Evolutionary conservation across 2,329 filamentous ascomycete genomes (phyloP), one percentile per base, ranked within the genome.

Genomic region (Aaosphaeria arxii): DNA sequence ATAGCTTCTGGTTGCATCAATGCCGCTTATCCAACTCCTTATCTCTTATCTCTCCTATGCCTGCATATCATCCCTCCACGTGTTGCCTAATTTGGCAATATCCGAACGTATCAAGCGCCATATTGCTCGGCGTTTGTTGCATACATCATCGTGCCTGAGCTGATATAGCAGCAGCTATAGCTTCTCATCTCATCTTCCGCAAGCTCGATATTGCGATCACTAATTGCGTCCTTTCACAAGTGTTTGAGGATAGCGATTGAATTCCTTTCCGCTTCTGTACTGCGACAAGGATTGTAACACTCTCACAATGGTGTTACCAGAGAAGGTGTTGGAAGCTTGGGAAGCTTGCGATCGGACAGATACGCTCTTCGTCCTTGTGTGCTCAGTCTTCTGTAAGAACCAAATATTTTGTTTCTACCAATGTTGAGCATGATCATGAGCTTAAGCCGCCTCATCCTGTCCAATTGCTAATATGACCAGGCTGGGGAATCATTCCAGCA

Each of bases 321-420:
- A 49, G 45, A 59, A 64, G 40, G 62, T 66, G 4, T 44, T 65
- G 40, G 58, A 71, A 38, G 76, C 74, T 17, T 80, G 77, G 76
- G 74, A 77, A 45, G 69, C 72, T 43, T 80, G 77, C 61, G 73
- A 77, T 59, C 73, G 75, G 50, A 77, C 64, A n/a, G 77, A 80
- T 55, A 79, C 77, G 0, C 63, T 76, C 40, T 78, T 78, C 58
- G 71, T 79, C 42, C 67, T 79, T 6, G 69, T 77, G n/a, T 78
- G 76, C 58, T 75, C 70, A 17, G 74, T 77, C 32, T 75, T 79
- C 52, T 79, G 63, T 64, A 61, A 7, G 58, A 53, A 13, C n/a
- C 31, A 30, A 1, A 29, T 30, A 33, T 28, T 24, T n/a, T 28
- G 6, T 28, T 51, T 11, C 42, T 38, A 40, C 39, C 33, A 9